Base-by-base conservation (phyloP, 2,329 filamentous ascomycete species). In the Arthrinium puccinioides region DNA sequence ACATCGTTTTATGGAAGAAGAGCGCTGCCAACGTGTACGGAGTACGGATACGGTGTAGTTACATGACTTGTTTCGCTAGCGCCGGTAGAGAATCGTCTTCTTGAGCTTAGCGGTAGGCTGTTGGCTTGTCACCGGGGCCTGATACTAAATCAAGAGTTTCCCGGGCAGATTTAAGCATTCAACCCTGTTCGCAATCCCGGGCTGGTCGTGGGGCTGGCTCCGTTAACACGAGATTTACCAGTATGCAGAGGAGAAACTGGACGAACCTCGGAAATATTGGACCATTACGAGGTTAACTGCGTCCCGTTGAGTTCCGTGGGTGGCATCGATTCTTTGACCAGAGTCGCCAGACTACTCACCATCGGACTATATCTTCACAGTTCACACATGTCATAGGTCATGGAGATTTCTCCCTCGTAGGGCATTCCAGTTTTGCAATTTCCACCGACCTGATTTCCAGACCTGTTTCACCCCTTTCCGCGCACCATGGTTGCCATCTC, bases 401-500 rank as follows among this genome's bases (percentile, higher is more conserved):
- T 10, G 10, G 24, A n/a, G 21, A 18, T 20, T 6, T 2, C 32
- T 19, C 33, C 33, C 19, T 19, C 23, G 9, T n/a, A 18, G 16
- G 14, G 8, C 30, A 21, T 18, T 35, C 32, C n/a, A 28, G 19
- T 15, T 25, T 28, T n/a, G 24, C 13, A 20, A 15, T 15, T 6
- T 11, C 27, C 14, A 5, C 14, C 27, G 19, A 21, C 9, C 10
- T n/a, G 9, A 25, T 8, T 11, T 24, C 14, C 6, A 21, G n/a
- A n/a, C n/a, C n/a, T n/a, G n/a, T n/a, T n/a, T n/a, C n/a, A n/a
- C n/a, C n/a, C 18, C 19, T n/a, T 14, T 21, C 27, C 37, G 23
- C 10, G 41, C 32, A 48, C 19, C 14, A 39, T 43, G 21, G 40
- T 43, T 10, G 36, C 45, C 21, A 32, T 43, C 13, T 37, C 45